Conservation (phyloP, 176 grass and related monocot genomes). For the Eleusine coracana region DNA sequence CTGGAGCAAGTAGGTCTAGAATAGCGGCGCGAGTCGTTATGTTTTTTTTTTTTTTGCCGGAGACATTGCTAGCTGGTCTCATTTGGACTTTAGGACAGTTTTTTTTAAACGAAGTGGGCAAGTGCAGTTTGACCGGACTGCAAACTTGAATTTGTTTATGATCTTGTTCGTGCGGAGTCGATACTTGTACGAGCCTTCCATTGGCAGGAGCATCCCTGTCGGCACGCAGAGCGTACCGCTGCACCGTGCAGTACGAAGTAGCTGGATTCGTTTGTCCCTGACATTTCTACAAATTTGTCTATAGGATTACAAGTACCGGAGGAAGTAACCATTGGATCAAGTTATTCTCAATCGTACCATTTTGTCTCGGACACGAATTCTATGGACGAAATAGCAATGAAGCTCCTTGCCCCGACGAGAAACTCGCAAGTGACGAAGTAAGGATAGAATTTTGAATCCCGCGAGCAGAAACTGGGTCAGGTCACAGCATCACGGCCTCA, state of each 20-base stretch:
- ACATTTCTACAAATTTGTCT: too few species aligned
- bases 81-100: background rate
- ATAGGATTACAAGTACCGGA: too few species aligned
- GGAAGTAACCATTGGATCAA: too few species aligned
- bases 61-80: background rate
- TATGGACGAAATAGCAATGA: too few species aligned
- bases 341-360: too few species aligned
- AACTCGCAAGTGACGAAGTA: background rate
- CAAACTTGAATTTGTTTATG: too few species aligned
- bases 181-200: background rate
- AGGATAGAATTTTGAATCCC: background rate
- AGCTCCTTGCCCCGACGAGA: too few species aligned
- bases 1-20: background rate
- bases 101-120: background rate
- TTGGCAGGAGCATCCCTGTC: background rate
- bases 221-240: background rate
- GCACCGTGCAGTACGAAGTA: background rate
- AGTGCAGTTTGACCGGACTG: background rate
- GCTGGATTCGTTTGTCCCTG: background rate
- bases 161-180: background rate
- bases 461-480: background rate
- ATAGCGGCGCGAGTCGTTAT: background rate
- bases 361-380: too few species aligned
- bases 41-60: background rate
- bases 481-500: background rate